Evolutionary conservation across 1,284 basidiomycete species (phyloP), one percentile per base, ranked within the genome.

Genomic region (Apiotrichum siamense): DNA sequence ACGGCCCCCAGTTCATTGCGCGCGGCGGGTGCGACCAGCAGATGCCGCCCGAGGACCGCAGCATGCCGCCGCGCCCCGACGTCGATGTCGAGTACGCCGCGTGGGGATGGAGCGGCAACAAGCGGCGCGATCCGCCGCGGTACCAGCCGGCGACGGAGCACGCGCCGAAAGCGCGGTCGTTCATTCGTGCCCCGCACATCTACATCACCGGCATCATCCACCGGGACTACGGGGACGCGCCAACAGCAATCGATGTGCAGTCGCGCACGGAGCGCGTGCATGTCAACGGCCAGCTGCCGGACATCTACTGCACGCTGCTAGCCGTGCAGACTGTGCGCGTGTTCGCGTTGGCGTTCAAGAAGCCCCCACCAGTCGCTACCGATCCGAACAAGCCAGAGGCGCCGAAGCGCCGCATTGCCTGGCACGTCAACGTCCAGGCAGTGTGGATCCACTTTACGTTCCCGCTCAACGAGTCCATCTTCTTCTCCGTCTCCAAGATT

Each of bases 231-330:
- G 36, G 52, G 4, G 52, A 54, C 7, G 47, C 37, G n/a, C 50
- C 38, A 4, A 44, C 62, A 10, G 56, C 62, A 39, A 55, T 59
- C 49, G 57, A 57, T 11, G 25, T 66, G 26, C 62, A 59, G 0
- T 54, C 61, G 21, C 56, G 63, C 13, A 56, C 72, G 1, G 60
- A 66, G 23, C 59, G 60, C 6, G 50, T 67, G 12, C 58, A 76
- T 9, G 62, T 78, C 27, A 78, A 78, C 39, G 76, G 85, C 60
- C 80, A 83, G 57, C 76, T 93, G 31, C 80, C 83, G 13, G 83
- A 88, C 66, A 75, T 86, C 18, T 93, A 92, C 66, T 85, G 83
- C 62, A 60, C 78, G 11, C 77, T 94, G 36, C 76, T 91, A 42
- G 86, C 85, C 11, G 56, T 80, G 3, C 77, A 81, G 32, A 81